Evolutionary conservation across 495 filamentous ascomycete genomes (phyloP).

Genomic region (Podospora tetraspora): DNA sequence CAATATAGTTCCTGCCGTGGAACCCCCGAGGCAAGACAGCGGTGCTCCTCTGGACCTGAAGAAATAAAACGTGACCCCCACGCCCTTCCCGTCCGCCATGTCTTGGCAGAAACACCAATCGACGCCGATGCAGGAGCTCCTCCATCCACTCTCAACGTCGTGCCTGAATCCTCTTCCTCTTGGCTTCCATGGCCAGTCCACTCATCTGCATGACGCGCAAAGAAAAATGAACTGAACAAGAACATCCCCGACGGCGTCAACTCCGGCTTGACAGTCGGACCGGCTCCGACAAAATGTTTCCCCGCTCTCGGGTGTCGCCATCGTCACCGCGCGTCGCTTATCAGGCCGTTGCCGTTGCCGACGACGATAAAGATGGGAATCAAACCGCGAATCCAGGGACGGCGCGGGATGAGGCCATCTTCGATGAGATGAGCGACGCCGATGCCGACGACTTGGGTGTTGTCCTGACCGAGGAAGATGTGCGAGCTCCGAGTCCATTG

Average conservation of each 20-base stretch:
- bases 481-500: neutral
- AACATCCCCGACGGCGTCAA: neutral
- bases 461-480: constrained; percentile 16
- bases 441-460: constrained; percentile 3
- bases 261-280: neutral
- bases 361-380: neutral
- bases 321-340: neutral
- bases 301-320: neutral
- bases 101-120: neutral
- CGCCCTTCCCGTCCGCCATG: neutral
- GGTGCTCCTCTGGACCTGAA: neutral
- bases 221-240: neutral
- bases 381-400: neutral
- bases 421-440: neutral
- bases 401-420: neutral
- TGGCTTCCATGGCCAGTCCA: neutral
- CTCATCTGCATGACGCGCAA: neutral
- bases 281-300: neutral
- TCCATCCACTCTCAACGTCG: neutral
- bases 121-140: neutral
- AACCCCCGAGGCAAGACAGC: neutral
- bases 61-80: neutral
- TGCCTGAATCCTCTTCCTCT: neutral
- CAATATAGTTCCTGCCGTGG: neutral
- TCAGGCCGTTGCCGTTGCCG: neutral